Evolutionary conservation across 345 rosid genomes (phyloP), one percentile per base, ranked within the genome.

Genomic region (Aegle marmelos): DNA sequence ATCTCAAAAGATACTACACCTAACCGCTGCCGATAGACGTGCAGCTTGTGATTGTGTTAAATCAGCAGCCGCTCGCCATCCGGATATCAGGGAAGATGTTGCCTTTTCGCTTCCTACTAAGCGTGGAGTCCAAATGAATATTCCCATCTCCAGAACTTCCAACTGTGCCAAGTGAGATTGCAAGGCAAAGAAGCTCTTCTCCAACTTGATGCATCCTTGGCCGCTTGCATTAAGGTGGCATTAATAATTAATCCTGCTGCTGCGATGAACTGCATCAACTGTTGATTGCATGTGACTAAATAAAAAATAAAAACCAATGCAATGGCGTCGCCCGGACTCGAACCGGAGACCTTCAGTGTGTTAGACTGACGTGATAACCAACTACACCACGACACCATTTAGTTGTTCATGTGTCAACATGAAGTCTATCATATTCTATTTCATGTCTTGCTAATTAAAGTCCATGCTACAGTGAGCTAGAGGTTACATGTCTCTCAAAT

Each of bases 321-420:
- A 4, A 14, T 94, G 91, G 95, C 94, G 83, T 92, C 95, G 88
- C 94, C 93, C 93, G 93, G 90, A 73, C 75, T 94, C 86, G 94
- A 94, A 94, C 90, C 91, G 94, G 91, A 92, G 96, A 91, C 96
- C 93, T 92, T 94, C 92, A 91, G 91, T 89, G 98, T 91, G 97
- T 91, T 91, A 91, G 93, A 94, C 96, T 91, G 93, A 91, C 94
- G 95, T 93, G 94, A 91, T 94, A 91, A 91, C 97, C 97, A 93
- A 93, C 97, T 91, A 91, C 97, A 94, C 98, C 98, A 93, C 93
- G 93, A 93, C 85, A 91, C 98, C 41, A n/a, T n/a, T n/a, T n/a
- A n/a, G n/a, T n/a, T n/a, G n/a, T n/a, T n/a, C n/a, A n/a, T n/a
- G n/a, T n/a, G n/a, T n/a, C n/a, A n/a, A n/a, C n/a, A n/a, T n/a